Base-by-base conservation (phyloP, 2,329 filamentous ascomycete genomes). In the Sarocladiaceae sp. region DNA sequence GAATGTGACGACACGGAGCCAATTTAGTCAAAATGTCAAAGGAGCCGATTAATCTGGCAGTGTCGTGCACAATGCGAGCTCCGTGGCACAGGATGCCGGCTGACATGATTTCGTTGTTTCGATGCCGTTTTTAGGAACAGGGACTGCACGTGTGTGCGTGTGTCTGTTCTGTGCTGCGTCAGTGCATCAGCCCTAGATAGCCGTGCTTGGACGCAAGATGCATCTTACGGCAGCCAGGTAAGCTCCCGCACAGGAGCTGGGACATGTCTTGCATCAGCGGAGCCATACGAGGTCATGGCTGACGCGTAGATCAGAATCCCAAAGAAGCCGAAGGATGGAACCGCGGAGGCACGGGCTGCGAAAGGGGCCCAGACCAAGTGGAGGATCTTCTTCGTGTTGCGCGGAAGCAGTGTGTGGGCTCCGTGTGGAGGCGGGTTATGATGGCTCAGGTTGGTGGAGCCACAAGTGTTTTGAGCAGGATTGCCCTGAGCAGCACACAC, bases 221-320 rank as follows among this genome's bases (percentile, higher is more conserved):
- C n/a, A n/a, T n/a, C n/a, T n/a, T n/a, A n/a, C n/a, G n/a, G n/a
- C n/a, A 40, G 23, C 17, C 11, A 37, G 18, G n/a, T 37, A 11
- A 37, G 35, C 35, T 17, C 11, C 18, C 17, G 18, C 37, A 22
- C 37, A 40, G 8, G 20, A 40, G 37, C 8, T 8, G 40, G 40
- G 23, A 44, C 40, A 44, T 44, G 40, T 44, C 40, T 44, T 44
- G 40, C 20, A 44, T 25, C 40, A 22, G 40, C 23, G 20, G 40
- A 44, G 10, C 15, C 15, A 44, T 44, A 26, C 12, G 23, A 44
- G 23, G 4, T 3, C 23, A 26, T n/a, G 40, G 20, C 37, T 40
- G 37, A 26, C 40, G 22, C 23, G 40, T 26, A 8, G 40, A 44
- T 44, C 40, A 20, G 40, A 44, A 44, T n/a, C 40, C 40, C 40